Evolutionary conservation across 2,329 filamentous ascomycete species (phyloP), one percentile per base, ranked within the genome.

Genomic region (Alternaria gansuensis): DNA sequence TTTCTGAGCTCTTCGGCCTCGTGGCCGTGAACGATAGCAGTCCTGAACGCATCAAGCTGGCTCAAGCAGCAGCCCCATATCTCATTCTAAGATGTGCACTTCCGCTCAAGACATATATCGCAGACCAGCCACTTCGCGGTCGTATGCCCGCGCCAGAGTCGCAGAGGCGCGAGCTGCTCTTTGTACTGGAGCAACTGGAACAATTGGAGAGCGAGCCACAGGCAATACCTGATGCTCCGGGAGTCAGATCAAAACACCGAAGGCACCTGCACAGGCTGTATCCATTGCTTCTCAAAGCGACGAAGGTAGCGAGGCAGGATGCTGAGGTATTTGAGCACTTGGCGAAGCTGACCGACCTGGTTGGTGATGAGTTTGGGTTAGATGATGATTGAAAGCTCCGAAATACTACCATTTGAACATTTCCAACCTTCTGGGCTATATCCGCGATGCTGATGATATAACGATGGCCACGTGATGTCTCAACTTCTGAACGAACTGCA

Each of bases 51-150:
- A 77, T 85, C 39, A 83, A 87, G 11, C 86, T 98, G 14, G 90
- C 94, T 0, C 85, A 88, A 71, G 90, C 90, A 3, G 87, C 89
- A 0, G 89, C 91, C 0, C 92, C 92, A 0, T 94, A 92, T 69
- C 83, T 98, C 3, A 89, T 98, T 43, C 81, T 97, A 2, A 88
- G 95, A 3, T 88, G 90, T 11, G 92, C 91, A 0, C 82, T 97
- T 14, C 88, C 91, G 0, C 79, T 98, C n/a, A 88, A 92, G 55
- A 84, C 89, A 0, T 98, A 96, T 73, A 88, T 96, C 44, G 91
- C 93, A 4, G 95, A 99, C 75, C 94, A 97, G 73, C 93, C 94
- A 0, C 82, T 99, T 21, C 67, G 95, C 13, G 93, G 95, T 0
- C 85, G 88, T 49, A 95, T 96, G 88, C 95, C 95, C 4, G 91